Evolutionary conservation across 2,329 filamentous ascomycete species (phyloP).

Genomic region (Tolypocladium ovalisporum): DNA sequence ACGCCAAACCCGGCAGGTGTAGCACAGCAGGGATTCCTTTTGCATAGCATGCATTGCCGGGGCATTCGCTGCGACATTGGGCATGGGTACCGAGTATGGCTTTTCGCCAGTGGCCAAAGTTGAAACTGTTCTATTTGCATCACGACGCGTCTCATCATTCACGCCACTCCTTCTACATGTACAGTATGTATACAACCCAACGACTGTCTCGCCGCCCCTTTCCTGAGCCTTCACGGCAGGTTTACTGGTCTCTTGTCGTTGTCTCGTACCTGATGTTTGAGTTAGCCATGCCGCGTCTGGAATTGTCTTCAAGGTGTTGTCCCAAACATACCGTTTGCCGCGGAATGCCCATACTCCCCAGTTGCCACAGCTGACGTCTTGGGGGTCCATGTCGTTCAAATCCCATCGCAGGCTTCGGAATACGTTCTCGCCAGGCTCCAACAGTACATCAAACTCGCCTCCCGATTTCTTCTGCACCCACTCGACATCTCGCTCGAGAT

Average conservation of each 20-base stretch:
- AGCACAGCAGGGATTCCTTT: not conserved
- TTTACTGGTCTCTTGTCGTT: slow-evolving; percentile 36
- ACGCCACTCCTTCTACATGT: not conserved
- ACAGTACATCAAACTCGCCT: slow-evolving; percentile 83
- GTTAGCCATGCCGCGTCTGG: slow-evolving; percentile 19
- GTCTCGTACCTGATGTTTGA: slow-evolving; percentile 46
- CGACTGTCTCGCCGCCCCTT: not conserved
- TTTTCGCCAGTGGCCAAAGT: not conserved
- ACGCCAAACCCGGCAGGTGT: not conserved
- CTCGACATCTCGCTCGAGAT: slow-evolving; percentile 85
- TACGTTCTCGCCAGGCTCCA: slow-evolving; percentile 86
- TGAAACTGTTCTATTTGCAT: not conserved
- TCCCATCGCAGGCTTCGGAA: slow-evolving; percentile 97
- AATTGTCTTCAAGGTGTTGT: not conserved
- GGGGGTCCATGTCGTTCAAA: slow-evolving; percentile 86
- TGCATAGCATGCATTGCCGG: not conserved
- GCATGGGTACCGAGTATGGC: not conserved
- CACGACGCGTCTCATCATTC: not conserved
- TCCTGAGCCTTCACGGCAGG: not conserved
- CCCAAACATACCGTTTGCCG: slow-evolving; percentile 69
- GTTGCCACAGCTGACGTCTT: slow-evolving; percentile 90
- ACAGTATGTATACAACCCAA: slow-evolving; percentile 3
- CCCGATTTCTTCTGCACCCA: slow-evolving; percentile 79
- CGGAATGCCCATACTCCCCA: slow-evolving; percentile 97
- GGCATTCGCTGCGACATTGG: not conserved